These are phyloP conservation scores for Ustilago crameri DNA, from an alignment of 1,284 basidiomycete genomes.

Conservation along the genomic window DNA sequence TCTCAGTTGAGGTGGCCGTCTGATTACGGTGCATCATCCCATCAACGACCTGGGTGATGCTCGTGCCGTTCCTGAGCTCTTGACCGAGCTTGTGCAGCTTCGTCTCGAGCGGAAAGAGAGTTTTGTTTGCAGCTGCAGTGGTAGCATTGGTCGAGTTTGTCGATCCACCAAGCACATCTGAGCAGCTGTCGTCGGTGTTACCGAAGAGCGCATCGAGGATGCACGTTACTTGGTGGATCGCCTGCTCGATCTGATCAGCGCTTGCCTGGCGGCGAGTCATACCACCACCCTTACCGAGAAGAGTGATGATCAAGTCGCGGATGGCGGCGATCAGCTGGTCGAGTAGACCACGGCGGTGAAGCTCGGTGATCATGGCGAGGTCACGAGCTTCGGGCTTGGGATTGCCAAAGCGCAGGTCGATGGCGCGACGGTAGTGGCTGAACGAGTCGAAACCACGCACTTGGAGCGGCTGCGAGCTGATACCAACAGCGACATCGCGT, in stretches of 20 bases:
- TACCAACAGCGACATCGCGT: conserved; percentile 11
- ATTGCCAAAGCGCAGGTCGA: conserved; percentile 37
- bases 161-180: conserved; percentile 24
- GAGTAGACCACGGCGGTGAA: conserved; percentile 50
- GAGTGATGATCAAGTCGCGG: conserved; percentile 45
- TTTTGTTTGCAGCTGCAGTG: conserved; percentile 3
- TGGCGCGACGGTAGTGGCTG: conserved; percentile 28
- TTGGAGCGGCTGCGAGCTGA: conserved; percentile 34
- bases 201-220: conserved; percentile 50
- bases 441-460: conserved; percentile 35
- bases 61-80: conserved; percentile 34
- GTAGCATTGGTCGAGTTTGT: conserved; percentile 45
- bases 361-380: conserved; percentile 44
- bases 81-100: conserved; percentile 25
- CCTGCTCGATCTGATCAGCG: conserved; percentile 37
- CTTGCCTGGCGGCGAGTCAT: conserved; percentile 33
- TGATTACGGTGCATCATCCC: conserved; percentile 16
- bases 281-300: conserved; percentile 45
- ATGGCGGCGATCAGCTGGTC: conserved; percentile 53
- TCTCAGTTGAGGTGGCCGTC: conserved; percentile 8
- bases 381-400: conserved; percentile 38
- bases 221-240: conserved; percentile 49
- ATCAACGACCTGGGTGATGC: conserved; percentile 42
- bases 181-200: conserved; percentile 37
- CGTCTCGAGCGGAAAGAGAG: conserved; percentile 30